Evolutionary conservation across 2,329 filamentous ascomycete genomes (phyloP).

Genomic region (Cryphonectria japonica): DNA sequence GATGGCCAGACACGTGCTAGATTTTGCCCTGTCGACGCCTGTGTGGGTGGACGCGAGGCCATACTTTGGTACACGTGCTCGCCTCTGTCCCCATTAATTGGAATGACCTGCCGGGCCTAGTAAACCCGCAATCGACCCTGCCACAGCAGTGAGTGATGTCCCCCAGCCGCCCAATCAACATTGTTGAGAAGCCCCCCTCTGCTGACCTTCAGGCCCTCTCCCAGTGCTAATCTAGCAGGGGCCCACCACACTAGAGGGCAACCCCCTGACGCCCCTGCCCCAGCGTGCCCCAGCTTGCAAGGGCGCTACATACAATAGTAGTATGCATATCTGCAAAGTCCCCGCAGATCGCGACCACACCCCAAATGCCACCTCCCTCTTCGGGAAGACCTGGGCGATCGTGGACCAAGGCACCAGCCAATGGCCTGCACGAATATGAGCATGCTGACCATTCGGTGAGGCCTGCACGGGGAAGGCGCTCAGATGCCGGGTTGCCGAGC

Average conservation of each 20-base stretch:
- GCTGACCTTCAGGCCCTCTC: constrained; percentile 20
- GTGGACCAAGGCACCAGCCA: constrained; percentile 1
- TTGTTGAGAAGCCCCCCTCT: not conserved
- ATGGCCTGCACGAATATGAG: constrained; percentile 2
- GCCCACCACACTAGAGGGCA: not conserved
- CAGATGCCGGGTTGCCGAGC: constrained; percentile 5
- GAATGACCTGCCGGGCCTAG: not conserved
- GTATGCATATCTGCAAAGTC: not conserved
- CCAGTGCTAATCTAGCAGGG: not conserved
- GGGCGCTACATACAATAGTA: not conserved
- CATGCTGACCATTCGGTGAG: constrained; percentile 10
- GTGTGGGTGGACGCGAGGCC: not conserved
- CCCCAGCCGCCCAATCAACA: constrained; percentile 6
- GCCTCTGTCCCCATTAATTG: not conserved
- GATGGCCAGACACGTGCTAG: too few species aligned
- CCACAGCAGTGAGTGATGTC: not conserved
- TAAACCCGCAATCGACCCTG: not conserved
- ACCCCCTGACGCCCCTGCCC: constrained; percentile 7
- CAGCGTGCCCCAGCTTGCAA: not conserved
- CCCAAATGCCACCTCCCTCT: constrained; percentile 18
- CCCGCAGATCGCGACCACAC: constrained; percentile 16
- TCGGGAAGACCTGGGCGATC: constrained; percentile 10
- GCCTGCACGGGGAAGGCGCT: constrained; percentile 2
- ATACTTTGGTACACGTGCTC: constrained; percentile 15
- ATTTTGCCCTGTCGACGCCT: too few species aligned